Evolutionary conservation across 345 rosid species (phyloP).

Genomic region (Stellera chamaejasme): DNA sequence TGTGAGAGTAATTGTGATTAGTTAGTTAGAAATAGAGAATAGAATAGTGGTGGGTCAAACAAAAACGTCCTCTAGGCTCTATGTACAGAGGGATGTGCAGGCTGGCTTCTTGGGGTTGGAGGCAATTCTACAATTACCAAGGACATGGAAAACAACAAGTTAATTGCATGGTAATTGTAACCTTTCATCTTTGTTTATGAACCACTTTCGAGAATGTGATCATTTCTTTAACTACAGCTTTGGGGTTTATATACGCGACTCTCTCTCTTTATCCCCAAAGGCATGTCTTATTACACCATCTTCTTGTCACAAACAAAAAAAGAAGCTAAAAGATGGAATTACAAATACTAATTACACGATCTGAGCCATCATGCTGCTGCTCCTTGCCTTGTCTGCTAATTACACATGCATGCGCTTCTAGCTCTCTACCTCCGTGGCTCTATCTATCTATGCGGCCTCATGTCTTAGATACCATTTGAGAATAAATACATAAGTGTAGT

Average conservation of each 20-base stretch:
- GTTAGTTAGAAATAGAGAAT: neutral
- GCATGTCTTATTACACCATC: conserved; percentile 38
- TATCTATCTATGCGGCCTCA: conserved; percentile 2
- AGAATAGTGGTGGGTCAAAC: conserved; percentile 17
- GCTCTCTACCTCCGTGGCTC: conserved; percentile 1
- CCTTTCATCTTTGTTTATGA: neutral
- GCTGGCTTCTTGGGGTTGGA: conserved; percentile 14
- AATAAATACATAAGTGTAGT: conserved; percentile 7
- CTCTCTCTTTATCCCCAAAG: conserved; percentile 34
- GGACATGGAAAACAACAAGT: conserved; percentile 8
- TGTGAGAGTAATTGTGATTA: neutral
- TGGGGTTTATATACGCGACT: neutral
- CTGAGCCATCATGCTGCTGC: conserved; percentile 24
- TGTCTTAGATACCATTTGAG: neutral
- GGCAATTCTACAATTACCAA: neutral
- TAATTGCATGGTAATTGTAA: neutral
- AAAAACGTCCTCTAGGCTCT: conserved; percentile 11
- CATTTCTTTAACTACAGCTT: too few relatives aligned
- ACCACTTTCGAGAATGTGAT: too few relatives aligned
- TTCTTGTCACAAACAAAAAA: conserved; percentile 27
- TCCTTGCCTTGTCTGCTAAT: conserved; percentile 11
- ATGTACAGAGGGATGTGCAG: conserved; percentile 7
- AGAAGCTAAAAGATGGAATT: conserved; percentile 16
- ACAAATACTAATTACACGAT: neutral
- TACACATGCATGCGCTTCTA: too few relatives aligned